Evolutionary conservation across 192 early-diverging fungal species (phyloP).

Genomic region (Backusella westeae): DNA sequence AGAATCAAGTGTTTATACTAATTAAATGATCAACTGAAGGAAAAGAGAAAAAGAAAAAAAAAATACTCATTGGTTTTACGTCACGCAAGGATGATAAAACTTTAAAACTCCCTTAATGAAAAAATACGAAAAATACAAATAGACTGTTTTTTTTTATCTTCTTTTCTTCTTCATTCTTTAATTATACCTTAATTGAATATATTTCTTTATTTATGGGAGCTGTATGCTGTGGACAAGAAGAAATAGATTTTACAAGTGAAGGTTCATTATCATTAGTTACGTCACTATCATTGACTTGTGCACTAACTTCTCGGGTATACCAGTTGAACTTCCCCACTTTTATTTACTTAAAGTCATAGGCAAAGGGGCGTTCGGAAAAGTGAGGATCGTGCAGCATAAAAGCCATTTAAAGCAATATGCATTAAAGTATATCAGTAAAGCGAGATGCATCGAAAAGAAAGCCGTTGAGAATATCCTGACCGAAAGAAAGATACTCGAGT

Average conservation of each 20-base stretch:
- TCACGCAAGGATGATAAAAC: background rate
- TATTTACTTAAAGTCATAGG: conserved; percentile 87
- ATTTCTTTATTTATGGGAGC: conserved; percentile 40
- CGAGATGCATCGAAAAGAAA: conserved; percentile 82
- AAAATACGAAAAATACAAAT: background rate
- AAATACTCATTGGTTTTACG: background rate
- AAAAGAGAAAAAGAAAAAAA: background rate
- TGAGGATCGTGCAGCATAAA: conserved; percentile 91
- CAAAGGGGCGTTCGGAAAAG: conserved; percentile 95
- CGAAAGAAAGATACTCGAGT: conserved; percentile 85
- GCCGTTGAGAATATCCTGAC: conserved; percentile 89
- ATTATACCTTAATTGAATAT: background rate
- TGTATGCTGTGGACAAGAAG: conserved; percentile 56
- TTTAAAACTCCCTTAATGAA: background rate
- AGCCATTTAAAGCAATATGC: conserved; percentile 76
- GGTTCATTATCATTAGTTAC: conserved; percentile 40
- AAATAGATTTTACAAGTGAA: conserved; percentile 70
- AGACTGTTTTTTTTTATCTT: background rate
- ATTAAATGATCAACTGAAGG: background rate
- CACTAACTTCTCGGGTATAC: background rate
- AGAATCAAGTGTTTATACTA: background rate
- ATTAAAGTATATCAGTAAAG: conserved; percentile 98
- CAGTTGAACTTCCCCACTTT: conserved; percentile 70
- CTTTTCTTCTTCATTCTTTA: background rate
- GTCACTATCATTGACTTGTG: background rate